Conservation (phyloP, 768 basidiomycete genomes). For the Lactarius hengduanensis region DNA sequence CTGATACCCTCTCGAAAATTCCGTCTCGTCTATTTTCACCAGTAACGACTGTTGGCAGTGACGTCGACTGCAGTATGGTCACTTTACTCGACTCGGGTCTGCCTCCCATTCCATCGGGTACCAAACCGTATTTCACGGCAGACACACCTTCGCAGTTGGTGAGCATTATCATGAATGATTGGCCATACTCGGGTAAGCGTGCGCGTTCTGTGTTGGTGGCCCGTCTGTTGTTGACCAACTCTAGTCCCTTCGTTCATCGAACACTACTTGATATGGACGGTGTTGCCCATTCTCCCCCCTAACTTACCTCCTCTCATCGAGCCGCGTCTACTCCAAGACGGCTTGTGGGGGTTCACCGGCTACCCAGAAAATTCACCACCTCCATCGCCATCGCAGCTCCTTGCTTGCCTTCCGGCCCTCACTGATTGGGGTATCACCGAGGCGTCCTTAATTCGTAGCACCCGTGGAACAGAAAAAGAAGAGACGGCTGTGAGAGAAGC, state of each 20-base stretch:
- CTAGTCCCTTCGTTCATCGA: conserved; percentile 69
- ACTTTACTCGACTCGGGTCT: conserved; percentile 25
- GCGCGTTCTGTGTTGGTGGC: too few relatives aligned
- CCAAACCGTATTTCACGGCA: conserved; percentile 63
- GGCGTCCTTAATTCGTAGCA: conserved; percentile 56
- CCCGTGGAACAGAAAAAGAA: conserved; percentile 52
- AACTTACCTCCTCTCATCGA: conserved; percentile 50
- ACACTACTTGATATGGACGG: conserved; percentile 77
- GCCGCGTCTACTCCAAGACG: conserved; percentile 66
- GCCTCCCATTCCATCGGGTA: conserved; percentile 37
- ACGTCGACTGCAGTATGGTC: neutral
- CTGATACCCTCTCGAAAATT: conserved; percentile 62
- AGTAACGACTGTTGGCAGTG: neutral
- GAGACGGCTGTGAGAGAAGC: conserved; percentile 49
- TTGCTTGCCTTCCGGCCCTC: conserved; percentile 57
- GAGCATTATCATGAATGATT: conserved; percentile 79
- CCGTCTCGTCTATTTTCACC: conserved; percentile 48
- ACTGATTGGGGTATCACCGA: conserved; percentile 69
- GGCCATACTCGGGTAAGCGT: conserved; percentile 78
- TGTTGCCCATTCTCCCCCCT: conserved; percentile 66
- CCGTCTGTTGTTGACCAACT: neutral
- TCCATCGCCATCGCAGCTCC: conserved; percentile 59
- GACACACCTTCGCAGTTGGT: conserved; percentile 57
- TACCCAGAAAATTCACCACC: conserved; percentile 42
- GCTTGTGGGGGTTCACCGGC: conserved; percentile 83